These are phyloP conservation scores for Linnemannia hyalina DNA, from an alignment of 192 early-diverging fungal genomes.

Conservation along the genomic window DNA sequence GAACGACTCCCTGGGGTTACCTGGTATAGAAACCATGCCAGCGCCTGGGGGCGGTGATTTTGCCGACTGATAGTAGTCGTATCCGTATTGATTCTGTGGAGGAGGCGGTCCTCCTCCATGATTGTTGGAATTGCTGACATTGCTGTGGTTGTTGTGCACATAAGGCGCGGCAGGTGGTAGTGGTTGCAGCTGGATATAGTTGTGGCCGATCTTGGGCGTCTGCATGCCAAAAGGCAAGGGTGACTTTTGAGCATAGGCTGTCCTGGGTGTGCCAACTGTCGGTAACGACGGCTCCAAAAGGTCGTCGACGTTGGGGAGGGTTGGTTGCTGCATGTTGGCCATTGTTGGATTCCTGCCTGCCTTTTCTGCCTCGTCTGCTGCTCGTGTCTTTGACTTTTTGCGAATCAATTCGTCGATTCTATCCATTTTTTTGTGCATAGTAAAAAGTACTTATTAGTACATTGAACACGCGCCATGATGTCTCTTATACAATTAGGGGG, in stretches of 20 bases:
- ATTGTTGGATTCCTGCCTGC: conserved; percentile 14
- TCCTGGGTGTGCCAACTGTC: conserved; percentile 13
- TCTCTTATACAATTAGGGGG: neutral
- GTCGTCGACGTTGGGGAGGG: conserved; percentile 45
- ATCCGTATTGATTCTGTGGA: conserved; percentile 5
- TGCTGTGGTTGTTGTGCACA: conserved; percentile 17
- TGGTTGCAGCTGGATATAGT: neutral
- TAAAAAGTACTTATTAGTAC: neutral
- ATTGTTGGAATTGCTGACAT: neutral
- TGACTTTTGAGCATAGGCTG: conserved; percentile 15
- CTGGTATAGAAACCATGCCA: neutral
- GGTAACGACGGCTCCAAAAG: conserved; percentile 3
- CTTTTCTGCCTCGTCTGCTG: conserved; percentile 28
- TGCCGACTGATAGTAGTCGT: conserved; percentile 32
- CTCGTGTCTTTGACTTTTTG: conserved; percentile 64
- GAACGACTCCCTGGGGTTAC: neutral
- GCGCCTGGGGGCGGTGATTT: neutral
- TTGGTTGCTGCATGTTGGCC: conserved; percentile 40
- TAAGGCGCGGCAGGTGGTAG: neutral
- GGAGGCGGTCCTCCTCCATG: neutral
- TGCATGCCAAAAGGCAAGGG: neutral
- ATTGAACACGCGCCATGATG: neutral
- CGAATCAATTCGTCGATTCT: conserved; percentile 72
- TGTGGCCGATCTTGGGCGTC: conserved; percentile 22
- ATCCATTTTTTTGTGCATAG: neutral